phyloP scores from a whole-genome alignment of 495 filamentous ascomycete genomes.

The Penicillium waksmanii region DNA sequence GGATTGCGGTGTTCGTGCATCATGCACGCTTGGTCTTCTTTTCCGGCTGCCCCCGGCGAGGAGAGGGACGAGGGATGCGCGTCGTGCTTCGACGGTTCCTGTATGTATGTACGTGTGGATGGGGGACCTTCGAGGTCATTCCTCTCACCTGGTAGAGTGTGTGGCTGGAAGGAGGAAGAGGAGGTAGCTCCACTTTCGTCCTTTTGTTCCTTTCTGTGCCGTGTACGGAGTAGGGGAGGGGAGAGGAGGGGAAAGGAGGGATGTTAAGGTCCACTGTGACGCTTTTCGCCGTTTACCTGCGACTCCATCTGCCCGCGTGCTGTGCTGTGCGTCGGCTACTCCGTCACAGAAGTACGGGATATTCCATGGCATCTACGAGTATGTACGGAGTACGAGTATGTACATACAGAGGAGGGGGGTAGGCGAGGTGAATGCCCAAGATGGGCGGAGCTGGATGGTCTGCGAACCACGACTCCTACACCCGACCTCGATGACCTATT shows the following conservation, averaged over 20 bases:
- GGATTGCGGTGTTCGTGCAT: conserved; percentile 16
- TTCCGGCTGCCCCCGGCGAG: not conserved
- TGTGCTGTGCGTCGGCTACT: not conserved
- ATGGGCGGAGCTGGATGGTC: too few species aligned
- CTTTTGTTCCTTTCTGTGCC: not conserved
- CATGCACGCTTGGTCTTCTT: not conserved
- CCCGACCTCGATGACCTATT: too few species aligned
- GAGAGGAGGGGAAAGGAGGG: not conserved
- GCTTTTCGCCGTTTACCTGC: conserved; percentile 2
- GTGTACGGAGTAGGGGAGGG: not conserved
- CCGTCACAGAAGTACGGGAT: not conserved
- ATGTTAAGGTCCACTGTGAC: conserved; percentile 2
- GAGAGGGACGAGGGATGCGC: not conserved
- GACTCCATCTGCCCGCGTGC: not conserved
- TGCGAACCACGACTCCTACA: too few species aligned
- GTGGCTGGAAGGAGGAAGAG: not conserved
- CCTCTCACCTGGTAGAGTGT: too few species aligned
- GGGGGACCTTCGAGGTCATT: not conserved
- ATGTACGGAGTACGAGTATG: too few species aligned
- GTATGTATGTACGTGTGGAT: not conserved
- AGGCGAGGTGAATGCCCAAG: too few species aligned
- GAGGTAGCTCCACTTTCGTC: not conserved
- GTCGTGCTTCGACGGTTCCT: not conserved
- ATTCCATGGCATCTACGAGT: not conserved
- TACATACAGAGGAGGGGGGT: not conserved